Percentiles rank a stretch among this genome's conserved stretches.
Evolutionary conservation across 768 basidiomycete genomes (phyloP).

Genomic region (Kwoniella sp.): DNA sequence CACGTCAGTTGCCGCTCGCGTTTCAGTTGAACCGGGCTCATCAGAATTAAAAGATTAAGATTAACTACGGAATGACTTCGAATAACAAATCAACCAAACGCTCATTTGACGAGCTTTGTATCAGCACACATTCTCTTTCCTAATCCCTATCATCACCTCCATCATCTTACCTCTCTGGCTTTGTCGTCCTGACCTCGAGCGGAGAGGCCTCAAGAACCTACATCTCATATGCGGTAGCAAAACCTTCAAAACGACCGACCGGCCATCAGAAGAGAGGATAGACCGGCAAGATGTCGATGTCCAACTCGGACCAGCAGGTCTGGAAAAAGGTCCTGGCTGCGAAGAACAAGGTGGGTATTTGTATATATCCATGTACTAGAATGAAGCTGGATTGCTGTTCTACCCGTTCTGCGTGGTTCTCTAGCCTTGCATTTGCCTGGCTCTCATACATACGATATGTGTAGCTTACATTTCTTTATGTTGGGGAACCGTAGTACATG

Average conservation of each 20-base stretch:
- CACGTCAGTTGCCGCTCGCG: neutral
- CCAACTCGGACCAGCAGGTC: constrained; percentile 48
- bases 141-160: neutral
- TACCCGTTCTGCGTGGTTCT: too few relatives aligned
- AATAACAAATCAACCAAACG: neutral
- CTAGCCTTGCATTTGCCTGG: too few relatives aligned
- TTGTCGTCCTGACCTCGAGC: neutral
- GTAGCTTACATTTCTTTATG: too few relatives aligned
- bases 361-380: neutral
- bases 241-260: neutral
- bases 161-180: neutral
- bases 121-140: neutral
- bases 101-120: neutral
- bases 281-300: constrained; percentile 28
- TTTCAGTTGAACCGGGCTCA: neutral
- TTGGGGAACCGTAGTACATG: too few relatives aligned
- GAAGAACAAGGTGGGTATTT: constrained; percentile 44
- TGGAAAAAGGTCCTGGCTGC: constrained; percentile 42
- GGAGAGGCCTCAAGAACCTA: neutral
- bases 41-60: neutral
- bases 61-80: neutral
- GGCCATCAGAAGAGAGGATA: neutral
- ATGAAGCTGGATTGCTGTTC: too few relatives aligned
- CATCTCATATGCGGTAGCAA: constrained; percentile 24
- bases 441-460: neutral